Percentiles rank a stretch among this genome's conserved stretches.
These are phyloP conservation scores for Hortiboletus rubellus DNA, from an alignment of 1,284 basidiomycete species.

Conservation along the genomic window DNA sequence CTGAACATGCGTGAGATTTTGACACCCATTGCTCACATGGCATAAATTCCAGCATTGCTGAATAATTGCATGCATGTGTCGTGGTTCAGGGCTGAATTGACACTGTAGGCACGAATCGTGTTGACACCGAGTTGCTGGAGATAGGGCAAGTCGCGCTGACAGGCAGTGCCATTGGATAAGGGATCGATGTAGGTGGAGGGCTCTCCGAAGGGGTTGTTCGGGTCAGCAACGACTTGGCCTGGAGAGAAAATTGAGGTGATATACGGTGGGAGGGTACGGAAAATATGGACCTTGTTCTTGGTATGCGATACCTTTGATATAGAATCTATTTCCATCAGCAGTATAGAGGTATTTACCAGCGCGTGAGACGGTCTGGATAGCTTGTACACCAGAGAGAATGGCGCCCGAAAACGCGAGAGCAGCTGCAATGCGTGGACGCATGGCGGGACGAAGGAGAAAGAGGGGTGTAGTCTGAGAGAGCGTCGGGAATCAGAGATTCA, in stretches of 20 bases:
- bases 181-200: constrained; percentile 78
- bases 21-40: constrained; percentile 60
- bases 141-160: constrained; percentile 77
- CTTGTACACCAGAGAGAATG: constrained; percentile 45
- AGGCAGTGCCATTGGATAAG: constrained; percentile 65
- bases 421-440: constrained; percentile 22
- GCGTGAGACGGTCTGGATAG: constrained; percentile 61
- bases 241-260: neutral
- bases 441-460: constrained; percentile 8
- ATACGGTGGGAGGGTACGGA: neutral
- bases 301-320: constrained; percentile 91
- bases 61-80: constrained; percentile 83
- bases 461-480: neutral
- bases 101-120: constrained; percentile 82
- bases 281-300: constrained; percentile 71
- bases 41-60: constrained; percentile 81
- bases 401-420: constrained; percentile 24
- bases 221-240: constrained; percentile 48
- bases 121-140: constrained; percentile 72
- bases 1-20: neutral
- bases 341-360: constrained; percentile 79
- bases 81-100: constrained; percentile 80
- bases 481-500: neutral
- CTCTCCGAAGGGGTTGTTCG: constrained; percentile 76
- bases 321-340: constrained; percentile 75